These are phyloP conservation scores for Syncephalastrum sp. DNA, from an alignment of 371 early-diverging fungal species.

Conservation along the genomic window DNA sequence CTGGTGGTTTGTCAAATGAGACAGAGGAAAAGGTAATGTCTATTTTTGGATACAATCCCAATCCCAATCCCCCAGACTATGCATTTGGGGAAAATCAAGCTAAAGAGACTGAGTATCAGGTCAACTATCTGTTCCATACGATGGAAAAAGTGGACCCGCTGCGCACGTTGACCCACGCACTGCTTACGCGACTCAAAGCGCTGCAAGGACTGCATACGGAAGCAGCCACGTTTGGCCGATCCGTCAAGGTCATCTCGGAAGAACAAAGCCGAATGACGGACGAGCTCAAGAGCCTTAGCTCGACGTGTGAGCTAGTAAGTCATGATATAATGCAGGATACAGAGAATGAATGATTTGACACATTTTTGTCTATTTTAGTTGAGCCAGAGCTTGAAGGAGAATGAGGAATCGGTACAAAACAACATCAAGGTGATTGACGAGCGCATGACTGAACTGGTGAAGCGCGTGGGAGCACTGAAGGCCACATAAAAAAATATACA, in stretches of 20 bases:
- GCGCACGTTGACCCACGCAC: slow-evolving; percentile 74
- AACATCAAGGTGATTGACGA: slow-evolving; percentile 71
- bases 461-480: slow-evolving; percentile 46
- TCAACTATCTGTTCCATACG: slow-evolving; percentile 70
- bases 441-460: slow-evolving; percentile 64
- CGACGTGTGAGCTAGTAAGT: slow-evolving; percentile 51
- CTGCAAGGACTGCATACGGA: slow-evolving; percentile 81
- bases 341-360: background rate
- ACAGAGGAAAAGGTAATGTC: slow-evolving; percentile 28
- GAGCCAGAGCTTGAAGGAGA: slow-evolving; percentile 63
- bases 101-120: slow-evolving; percentile 23
- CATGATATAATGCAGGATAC: background rate
- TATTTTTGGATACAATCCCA: background rate
- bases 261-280: slow-evolving; percentile 75
- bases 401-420: slow-evolving; percentile 59
- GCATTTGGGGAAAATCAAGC: no score
- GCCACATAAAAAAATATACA: slow-evolving; percentile 5
- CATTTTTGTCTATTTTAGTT: slow-evolving; percentile 33
- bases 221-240: slow-evolving; percentile 76
- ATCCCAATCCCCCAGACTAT: no score
- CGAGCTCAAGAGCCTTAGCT: slow-evolving; percentile 65
- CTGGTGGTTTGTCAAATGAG: slow-evolving; percentile 17
- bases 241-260: slow-evolving; percentile 66
- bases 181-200: slow-evolving; percentile 78
- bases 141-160: slow-evolving; percentile 80